Conservation (phyloP, 768 basidiomycete species). For the Boletus edulis region DNA sequence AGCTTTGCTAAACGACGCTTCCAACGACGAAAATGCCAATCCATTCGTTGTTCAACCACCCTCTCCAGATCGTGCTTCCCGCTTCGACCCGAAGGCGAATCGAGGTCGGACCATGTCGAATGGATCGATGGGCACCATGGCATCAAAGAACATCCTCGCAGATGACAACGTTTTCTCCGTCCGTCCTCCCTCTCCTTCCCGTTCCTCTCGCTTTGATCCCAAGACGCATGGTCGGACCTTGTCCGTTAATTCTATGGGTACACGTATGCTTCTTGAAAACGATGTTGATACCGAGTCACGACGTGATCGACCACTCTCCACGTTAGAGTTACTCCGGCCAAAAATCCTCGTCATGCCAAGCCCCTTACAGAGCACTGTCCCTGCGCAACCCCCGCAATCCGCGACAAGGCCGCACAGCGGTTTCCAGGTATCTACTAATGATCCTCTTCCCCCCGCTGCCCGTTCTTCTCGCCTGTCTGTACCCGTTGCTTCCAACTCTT, state of each 20-base stretch:
- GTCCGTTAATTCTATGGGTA: constrained; percentile 67
- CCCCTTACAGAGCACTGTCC: constrained; percentile 59
- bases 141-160: constrained; percentile 33
- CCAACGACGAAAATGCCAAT: constrained; percentile 33
- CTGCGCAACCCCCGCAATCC: constrained; percentile 33
- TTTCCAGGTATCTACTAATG: constrained; percentile 65
- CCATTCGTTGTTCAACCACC: constrained; percentile 36
- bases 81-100: constrained; percentile 42
- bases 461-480: constrained; percentile 50
- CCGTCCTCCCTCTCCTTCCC: constrained; percentile 56
- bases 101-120: constrained; percentile 42
- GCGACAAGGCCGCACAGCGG: constrained; percentile 45
- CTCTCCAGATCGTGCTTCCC: constrained; percentile 39
- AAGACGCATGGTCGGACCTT: constrained; percentile 62
- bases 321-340: constrained; percentile 77
- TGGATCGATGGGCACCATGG: constrained; percentile 43
- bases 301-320: constrained; percentile 64
- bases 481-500: constrained; percentile 55
- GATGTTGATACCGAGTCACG: constrained; percentile 37
- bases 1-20: constrained; percentile 38
- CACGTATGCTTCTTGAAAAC: constrained; percentile 59
- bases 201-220: constrained; percentile 79
- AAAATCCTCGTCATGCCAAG: constrained; percentile 96
- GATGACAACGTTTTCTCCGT: constrained; percentile 68
- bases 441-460: constrained; percentile 69